Evolutionary conservation across 208 protist genomes (phyloP), one percentile per base, ranked within the genome.

Genomic region (Trypanosoma brucei): DNA sequence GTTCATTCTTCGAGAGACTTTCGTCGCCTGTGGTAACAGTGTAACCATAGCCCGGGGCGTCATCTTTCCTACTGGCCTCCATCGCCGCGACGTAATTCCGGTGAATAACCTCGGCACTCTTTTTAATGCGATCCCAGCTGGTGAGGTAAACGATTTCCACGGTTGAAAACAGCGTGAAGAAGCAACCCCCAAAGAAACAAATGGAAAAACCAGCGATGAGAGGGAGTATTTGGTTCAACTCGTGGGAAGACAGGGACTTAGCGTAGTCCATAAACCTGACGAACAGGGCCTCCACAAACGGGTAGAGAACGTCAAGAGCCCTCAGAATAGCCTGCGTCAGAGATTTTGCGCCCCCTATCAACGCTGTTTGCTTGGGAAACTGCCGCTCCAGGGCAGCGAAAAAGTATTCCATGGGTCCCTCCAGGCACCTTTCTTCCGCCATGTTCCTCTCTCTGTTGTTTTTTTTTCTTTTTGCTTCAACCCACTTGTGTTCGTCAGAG

Each of bases 151-250:
- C 71, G 37, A 87, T 87, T 60, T 92, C 90, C 8, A 84, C 57
- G 0, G 81, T 81, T 3, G 90, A 76, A 45, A 93, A 75, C 31
- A 89, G 63, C 58, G 86, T 83, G 34, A 78, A 72, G 65, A 88
- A 95, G 59, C 63, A 72, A 14, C 86, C 83, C 13, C 90, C 90
- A 62, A 94, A 93, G 61, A 95, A 93, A 70, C 83, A 92, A 30
- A 93, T 52, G 7, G 60, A 63, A 14, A 93, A 66, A 49, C 86
- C 86, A 11, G 88, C 56, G 36, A 91, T 39, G 62, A 91, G 67
- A 33, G 81, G 80, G 30, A 68, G 9, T 14, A 82, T 59, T 60
- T 79, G 69, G 2, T 75, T 61, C 51, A 88, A 39, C 13, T 71
- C 56, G 46, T 75, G 59, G 46, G 58, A 40, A 33, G 62, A 36